A percentile compares a stretch with the other conserved stretches of the same genome.
phyloP scores from a whole-genome alignment of 495 filamentous ascomycete genomes.

The Chaetomium cochliodes region DNA sequence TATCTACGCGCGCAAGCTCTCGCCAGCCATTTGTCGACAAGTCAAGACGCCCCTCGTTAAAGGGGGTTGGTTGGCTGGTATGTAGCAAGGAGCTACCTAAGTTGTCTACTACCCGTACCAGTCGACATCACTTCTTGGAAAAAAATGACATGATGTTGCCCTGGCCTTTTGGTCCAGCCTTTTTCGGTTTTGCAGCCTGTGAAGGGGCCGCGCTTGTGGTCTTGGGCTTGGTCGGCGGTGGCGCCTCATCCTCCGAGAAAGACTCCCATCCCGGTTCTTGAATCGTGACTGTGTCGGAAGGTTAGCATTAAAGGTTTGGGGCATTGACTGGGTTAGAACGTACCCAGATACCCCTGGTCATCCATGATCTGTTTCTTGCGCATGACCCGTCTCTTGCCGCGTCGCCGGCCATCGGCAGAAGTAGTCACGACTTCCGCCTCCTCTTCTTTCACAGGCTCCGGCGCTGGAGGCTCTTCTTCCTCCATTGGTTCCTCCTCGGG shows the following conservation, averaged over 20 bases:
- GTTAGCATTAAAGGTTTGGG: slow-evolving; percentile 19
- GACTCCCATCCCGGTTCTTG: slow-evolving; percentile 91
- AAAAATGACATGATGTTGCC: slow-evolving; percentile 96
- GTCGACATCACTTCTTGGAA: slow-evolving; percentile 62
- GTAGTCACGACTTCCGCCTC: slow-evolving; percentile 55
- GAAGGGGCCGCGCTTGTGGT: slow-evolving; percentile 28
- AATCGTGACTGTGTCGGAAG: slow-evolving; percentile 67
- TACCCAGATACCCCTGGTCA: slow-evolving; percentile 90
- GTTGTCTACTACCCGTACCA: neutral
- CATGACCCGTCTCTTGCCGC: slow-evolving; percentile 79
- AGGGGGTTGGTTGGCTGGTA: neutral
- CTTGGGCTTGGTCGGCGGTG: slow-evolving; percentile 52
- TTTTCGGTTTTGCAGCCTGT: slow-evolving; percentile 52
- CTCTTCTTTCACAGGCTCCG: slow-evolving; percentile 47
- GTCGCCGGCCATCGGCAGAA: slow-evolving; percentile 63
- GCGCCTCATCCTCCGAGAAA: slow-evolving; percentile 84
- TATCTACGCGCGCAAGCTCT: no score
- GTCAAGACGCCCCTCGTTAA: neutral
- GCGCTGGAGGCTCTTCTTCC: slow-evolving; percentile 31
- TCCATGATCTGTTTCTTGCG: slow-evolving; percentile 90
- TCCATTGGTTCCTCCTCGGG: slow-evolving; percentile 27
- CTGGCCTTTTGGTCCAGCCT: slow-evolving; percentile 61
- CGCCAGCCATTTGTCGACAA: no score
- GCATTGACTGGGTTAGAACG: slow-evolving; percentile 28
- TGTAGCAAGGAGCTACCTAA: neutral